Evolutionary conservation across 805 yeast species (phyloP).

Genomic region (Saccharomycopsis javanensis): DNA sequence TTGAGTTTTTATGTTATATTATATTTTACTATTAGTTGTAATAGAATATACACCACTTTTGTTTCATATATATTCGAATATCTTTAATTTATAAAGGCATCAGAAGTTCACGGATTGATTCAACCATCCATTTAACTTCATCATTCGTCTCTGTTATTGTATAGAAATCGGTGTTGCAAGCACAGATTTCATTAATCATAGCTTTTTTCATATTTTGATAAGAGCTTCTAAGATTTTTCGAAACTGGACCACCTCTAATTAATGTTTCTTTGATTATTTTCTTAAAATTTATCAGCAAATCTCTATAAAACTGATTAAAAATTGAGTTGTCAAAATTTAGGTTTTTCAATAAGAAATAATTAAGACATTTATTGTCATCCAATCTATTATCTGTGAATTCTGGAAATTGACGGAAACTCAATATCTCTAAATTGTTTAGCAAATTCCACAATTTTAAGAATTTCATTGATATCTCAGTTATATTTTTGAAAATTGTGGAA

Average conservation of each 20-base stretch:
- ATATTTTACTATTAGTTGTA: not conserved
- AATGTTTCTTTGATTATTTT: slow-evolving; percentile 33
- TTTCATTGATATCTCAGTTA: slow-evolving; percentile 8
- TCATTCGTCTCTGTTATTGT: slow-evolving; percentile 9
- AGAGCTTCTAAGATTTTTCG: slow-evolving; percentile 33
- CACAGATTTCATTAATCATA: slow-evolving; percentile 23
- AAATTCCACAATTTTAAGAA: slow-evolving; percentile 6
- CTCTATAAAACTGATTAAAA: slow-evolving; percentile 27
- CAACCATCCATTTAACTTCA: slow-evolving; percentile 17
- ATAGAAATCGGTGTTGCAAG: not conserved
- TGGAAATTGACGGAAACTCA: not conserved
- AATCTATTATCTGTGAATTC: not conserved
- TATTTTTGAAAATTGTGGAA: slow-evolving; percentile 7
- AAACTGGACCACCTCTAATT: slow-evolving; percentile 40
- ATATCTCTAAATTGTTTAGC: slow-evolving; percentile 2
- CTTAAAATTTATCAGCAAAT: slow-evolving; percentile 28
- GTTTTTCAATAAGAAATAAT: slow-evolving; percentile 10
- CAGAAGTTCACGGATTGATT: slow-evolving; percentile 10
- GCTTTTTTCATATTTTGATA: slow-evolving; percentile 27
- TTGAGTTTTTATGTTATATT: no score
- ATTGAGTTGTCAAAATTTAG: slow-evolving; percentile 6
- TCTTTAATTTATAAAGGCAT: not conserved
- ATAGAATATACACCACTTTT: not conserved
- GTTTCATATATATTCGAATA: not conserved
- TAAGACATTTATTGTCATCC: slow-evolving; percentile 3